Percentiles rank a stretch among this genome's conserved stretches.
These are phyloP conservation scores for Chlorella sorokiniana DNA, from an alignment of 139 green algal genomes.

Conservation along the genomic window DNA sequence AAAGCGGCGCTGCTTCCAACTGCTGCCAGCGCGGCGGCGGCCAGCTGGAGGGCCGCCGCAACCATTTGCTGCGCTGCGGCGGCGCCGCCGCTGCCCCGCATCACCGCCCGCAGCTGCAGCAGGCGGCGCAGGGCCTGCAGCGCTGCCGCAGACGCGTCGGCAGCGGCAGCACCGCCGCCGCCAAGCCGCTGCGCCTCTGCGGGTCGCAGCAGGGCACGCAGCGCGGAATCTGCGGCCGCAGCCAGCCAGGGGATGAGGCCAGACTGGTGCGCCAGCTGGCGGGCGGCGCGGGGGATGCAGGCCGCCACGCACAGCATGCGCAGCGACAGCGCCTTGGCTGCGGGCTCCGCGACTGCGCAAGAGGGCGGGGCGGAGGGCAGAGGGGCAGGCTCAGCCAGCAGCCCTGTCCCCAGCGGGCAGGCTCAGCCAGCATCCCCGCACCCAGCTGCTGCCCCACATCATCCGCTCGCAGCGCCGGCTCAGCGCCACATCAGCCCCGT, in stretches of 20 bases:
- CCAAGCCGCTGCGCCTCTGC: neutral
- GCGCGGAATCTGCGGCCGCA: neutral
- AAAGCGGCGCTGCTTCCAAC: neutral
- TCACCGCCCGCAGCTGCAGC: slow-evolving; percentile 28
- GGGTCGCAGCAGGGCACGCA: neutral
- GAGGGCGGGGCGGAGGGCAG: too few relatives aligned
- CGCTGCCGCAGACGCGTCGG: neutral
- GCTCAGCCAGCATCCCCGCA: neutral
- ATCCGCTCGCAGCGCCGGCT: too few relatives aligned
- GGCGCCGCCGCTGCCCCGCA: slow-evolving; percentile 1
- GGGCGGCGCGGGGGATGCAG: slow-evolving; percentile 30
- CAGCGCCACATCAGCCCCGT: neutral
- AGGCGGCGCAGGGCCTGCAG: slow-evolving; percentile 23
- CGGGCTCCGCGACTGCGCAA: slow-evolving; percentile 32
- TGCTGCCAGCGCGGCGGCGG: neutral
- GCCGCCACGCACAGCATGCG: slow-evolving; percentile 34
- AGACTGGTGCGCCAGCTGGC: slow-evolving; percentile 29
- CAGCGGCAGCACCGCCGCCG: neutral
- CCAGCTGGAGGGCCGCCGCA: neutral
- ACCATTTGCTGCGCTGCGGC: neutral
- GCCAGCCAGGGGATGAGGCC: slow-evolving; percentile 43
- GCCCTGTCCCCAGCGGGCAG: neutral
- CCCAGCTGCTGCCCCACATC: neutral
- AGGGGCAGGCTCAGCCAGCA: neutral
- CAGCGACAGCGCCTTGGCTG: slow-evolving; percentile 16